Conservation (phyloP, 2,329 filamentous ascomycete species). For the Westerdykella sp. region DNA sequence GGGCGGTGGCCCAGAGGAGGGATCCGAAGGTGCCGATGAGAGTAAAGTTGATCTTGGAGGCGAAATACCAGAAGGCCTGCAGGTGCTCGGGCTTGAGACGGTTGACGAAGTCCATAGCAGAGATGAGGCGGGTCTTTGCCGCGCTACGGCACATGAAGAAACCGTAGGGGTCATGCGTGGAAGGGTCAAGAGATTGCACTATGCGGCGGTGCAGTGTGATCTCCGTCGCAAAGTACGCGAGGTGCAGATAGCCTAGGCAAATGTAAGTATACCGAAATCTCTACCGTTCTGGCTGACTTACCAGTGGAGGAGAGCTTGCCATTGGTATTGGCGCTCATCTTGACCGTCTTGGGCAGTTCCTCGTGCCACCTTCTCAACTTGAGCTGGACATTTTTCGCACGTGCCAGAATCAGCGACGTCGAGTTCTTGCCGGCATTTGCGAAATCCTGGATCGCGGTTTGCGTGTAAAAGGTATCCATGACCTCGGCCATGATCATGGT, state of each 20-base stretch:
- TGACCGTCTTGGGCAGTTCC: conserved; percentile 55
- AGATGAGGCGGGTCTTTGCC: conserved; percentile 88
- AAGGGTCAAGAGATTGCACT: conserved; percentile 65
- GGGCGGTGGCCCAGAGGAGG: conserved; percentile 81
- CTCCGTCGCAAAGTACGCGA: conserved; percentile 89
- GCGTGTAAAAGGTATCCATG: conserved; percentile 75
- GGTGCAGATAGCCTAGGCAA: conserved; percentile 62
- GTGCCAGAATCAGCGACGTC: conserved; percentile 64
- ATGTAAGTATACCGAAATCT: conserved; percentile 7
- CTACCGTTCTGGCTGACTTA: conserved; percentile 12
- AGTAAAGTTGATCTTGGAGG: conserved; percentile 84
- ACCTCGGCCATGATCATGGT: conserved; percentile 73
- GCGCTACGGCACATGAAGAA: conserved; percentile 89
- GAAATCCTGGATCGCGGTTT: conserved; percentile 67
- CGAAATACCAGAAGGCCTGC: conserved; percentile 88
- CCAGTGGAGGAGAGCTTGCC: conserved; percentile 41
- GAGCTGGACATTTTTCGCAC: conserved; percentile 75
- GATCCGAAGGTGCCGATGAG: conserved; percentile 92
- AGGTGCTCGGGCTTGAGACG: conserved; percentile 79
- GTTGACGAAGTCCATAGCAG: conserved; percentile 96
- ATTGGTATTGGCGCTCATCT: conserved; percentile 55
- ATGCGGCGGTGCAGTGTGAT: conserved; percentile 90
- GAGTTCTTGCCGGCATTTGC: conserved; percentile 61
- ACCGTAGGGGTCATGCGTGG: conserved; percentile 65
- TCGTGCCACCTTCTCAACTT: conserved; percentile 79